Evolutionary conservation across 768 basidiomycete species (phyloP).

Genomic region (Tephrocybe rancida): DNA sequence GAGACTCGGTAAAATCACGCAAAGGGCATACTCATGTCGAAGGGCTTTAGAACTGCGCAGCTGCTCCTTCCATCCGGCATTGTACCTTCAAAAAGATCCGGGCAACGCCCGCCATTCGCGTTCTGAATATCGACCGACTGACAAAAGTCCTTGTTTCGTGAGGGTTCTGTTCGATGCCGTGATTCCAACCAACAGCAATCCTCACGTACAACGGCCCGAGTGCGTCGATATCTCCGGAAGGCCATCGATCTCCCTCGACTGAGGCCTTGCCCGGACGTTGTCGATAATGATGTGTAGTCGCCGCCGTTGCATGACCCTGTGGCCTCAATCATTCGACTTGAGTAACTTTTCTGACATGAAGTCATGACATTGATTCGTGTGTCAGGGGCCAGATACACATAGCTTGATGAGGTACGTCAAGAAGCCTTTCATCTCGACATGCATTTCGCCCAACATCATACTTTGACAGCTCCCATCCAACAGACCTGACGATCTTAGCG

Average conservation of each 20-base stretch:
- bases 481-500: constrained; percentile 12
- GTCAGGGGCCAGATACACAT: constrained; percentile 10
- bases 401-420: constrained; percentile 17
- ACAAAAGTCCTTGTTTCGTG: not conserved
- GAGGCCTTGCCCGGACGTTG: not conserved
- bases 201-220: too few species aligned
- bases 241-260: not conserved
- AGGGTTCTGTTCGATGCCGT: not conserved
- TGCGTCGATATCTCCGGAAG: not conserved
- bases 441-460: not conserved
- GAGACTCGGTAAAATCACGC: not conserved
- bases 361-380: not conserved
- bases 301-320: not conserved
- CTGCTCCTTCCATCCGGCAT: not conserved
- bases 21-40: not conserved
- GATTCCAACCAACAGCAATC: too few species aligned
- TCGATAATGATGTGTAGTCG: not conserved
- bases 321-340: constrained; percentile 10
- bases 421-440: constrained; percentile 11
- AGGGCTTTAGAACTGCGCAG: constrained; percentile 10
- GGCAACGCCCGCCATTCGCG: not conserved
- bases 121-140: not conserved
- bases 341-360: constrained; percentile 12
- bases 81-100: constrained; percentile 9
- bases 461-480: constrained; percentile 19